Conservation (phyloP, 441 rosid genomes). For the Pelargonium cotyledonis region DNA sequence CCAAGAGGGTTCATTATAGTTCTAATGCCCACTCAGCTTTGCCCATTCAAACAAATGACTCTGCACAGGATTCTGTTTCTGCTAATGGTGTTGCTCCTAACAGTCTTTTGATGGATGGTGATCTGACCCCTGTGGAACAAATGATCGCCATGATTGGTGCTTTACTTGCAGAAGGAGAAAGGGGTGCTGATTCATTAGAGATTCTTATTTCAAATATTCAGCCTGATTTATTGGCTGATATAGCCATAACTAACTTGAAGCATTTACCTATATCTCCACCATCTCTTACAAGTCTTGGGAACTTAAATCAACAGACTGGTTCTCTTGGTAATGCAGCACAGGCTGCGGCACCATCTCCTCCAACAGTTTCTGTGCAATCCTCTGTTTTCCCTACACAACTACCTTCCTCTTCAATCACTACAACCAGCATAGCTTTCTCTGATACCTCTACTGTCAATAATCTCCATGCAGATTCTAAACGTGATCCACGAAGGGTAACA, state of each 20-base stretch:
- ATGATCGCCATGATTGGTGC: conserved; percentile 99
- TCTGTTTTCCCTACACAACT: conserved; percentile 38
- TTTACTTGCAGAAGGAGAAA: conserved; percentile 99
- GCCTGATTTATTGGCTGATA: conserved; percentile 98
- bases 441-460: conserved; percentile 45
- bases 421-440: conserved; percentile 36
- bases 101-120: conserved; percentile 50
- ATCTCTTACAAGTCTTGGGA: conserved; percentile 52
- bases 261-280: conserved; percentile 80
- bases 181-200: conserved; percentile 97
- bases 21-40: conserved; percentile 33
- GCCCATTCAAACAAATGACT: conserved; percentile 43
- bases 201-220: conserved; percentile 87
- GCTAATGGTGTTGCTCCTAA: conserved; percentile 53
- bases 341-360: conserved; percentile 31
- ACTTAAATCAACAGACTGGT: conserved; percentile 29
- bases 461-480: conserved; percentile 59
- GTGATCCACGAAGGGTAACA: conserved; percentile 93
- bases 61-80: conserved; percentile 41
- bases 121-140: conserved; percentile 89
- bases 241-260: conserved; percentile 93
- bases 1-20: conserved; percentile 61
- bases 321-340: conserved; percentile 46
- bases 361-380: conserved; percentile 39
- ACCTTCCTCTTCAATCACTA: conserved; percentile 35